Evolutionary conservation across 345 rosid species (phyloP), one percentile per base, ranked within the genome.

Genomic region (Camelina laxa): DNA sequence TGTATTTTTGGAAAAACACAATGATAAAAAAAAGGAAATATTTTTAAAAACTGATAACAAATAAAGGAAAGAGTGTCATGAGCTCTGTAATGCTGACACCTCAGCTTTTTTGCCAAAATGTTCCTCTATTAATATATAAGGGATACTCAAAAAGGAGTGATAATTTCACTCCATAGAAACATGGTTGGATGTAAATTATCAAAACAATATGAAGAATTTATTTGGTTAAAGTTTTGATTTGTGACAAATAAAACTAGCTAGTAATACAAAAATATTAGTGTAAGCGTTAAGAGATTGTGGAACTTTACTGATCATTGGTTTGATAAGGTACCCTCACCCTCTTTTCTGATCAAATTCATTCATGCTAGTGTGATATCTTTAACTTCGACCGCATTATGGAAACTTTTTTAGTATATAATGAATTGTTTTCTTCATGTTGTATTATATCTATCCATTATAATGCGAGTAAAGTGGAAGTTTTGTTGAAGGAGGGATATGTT

Each of bases 381-480:
- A 21, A 17, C n/a, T 33, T 39, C 3, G 31, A 53, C n/a, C 15
- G 42, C 42, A 72, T 13, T 24, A 24, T 15, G 33, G 35, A 70
- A 47, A n/a, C 19, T 16, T 16, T 16, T 16, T 48, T 3, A 8
- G 42, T 61, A 39, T 47, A 45, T 20, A 13, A 51, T 39, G 4
- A 24, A 13, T 13, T 12, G 4, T 27, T 27, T 27, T 27, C 30
- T 5, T 12, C 62, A 5, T 41, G 24, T 72, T 41, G 63, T n/a
- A 36, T 50, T 14, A 10, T 42, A 60, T 22, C 38, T 2, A 33
- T 30, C 19, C 30, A 73, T 53, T 2, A 53, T 44, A 55, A 64
- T 19, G 35, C 35, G 35, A 45, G 57, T 54, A 47, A 54, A 16
- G 35, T 53, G 9, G 64, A 50, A 51, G 74, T 68, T 59, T 12